phyloP scores from a whole-genome alignment of 2,329 filamentous ascomycete genomes.

The Gyromitra esculenta region DNA sequence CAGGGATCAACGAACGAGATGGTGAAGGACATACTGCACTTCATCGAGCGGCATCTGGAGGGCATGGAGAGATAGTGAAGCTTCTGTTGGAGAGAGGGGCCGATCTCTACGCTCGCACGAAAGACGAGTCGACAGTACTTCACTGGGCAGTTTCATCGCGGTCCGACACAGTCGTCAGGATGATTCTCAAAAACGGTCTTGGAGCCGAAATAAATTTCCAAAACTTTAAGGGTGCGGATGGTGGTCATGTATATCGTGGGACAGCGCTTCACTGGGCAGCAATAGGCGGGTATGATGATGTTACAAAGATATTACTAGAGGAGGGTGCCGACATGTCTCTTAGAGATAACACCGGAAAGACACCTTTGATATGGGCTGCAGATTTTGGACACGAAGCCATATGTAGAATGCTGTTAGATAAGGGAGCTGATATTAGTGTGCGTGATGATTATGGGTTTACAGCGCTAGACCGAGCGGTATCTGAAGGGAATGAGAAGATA shows the following conservation, averaged over 20 bases:
- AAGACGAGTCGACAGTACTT: conserved; percentile 21
- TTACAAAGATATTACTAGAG: conserved; percentile 14
- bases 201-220: conserved; percentile 28
- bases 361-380: conserved; percentile 28
- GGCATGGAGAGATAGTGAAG: conserved; percentile 30
- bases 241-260: conserved; percentile 28
- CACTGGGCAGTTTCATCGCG: conserved; percentile 32
- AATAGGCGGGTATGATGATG: conserved; percentile 18
- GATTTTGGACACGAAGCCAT: conserved; percentile 22
- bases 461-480: conserved; percentile 21
- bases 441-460: conserved; percentile 25
- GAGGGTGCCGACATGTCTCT: conserved; percentile 22
- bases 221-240: conserved; percentile 12
- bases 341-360: conserved; percentile 19
- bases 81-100: conserved; percentile 37
- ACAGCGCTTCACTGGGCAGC: conserved; percentile 36
- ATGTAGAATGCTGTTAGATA: conserved; percentile 13
- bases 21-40: conserved; percentile 38
- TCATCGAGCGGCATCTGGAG: conserved; percentile 33
- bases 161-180: conserved; percentile 13
- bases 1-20: conserved; percentile 4
- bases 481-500: conserved; percentile 13
- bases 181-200: conserved; percentile 15
- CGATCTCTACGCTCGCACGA: conserved; percentile 19
- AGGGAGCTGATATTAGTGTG: conserved; percentile 5